phyloP scores from a whole-genome alignment of 2,329 filamentous ascomycete genomes.

The Aspergillus aculeatus region DNA sequence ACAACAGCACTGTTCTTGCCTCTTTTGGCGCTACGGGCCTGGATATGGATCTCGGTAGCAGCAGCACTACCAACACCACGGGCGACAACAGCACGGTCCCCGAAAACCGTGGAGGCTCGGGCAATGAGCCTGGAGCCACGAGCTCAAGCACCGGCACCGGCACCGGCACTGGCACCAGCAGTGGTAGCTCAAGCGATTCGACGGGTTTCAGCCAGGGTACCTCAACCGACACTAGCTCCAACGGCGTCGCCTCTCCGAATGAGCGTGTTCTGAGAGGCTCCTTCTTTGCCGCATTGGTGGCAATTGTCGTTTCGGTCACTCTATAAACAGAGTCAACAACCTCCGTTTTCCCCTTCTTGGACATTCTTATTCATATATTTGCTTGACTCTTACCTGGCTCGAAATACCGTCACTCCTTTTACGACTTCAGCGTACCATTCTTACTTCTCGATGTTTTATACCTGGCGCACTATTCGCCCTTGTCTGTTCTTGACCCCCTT shows the following conservation, averaged over 20 bases:
- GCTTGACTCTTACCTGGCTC: slow-evolving; percentile 11
- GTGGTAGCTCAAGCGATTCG: slow-evolving; percentile 22
- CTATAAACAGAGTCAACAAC: slow-evolving; percentile 34
- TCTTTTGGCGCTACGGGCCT: slow-evolving; percentile 79
- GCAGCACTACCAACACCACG: slow-evolving; percentile 11
- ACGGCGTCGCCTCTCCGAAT: slow-evolving; percentile 34
- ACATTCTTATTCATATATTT: slow-evolving; percentile 22
- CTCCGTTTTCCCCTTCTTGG: slow-evolving; percentile 16
- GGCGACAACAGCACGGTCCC: slow-evolving; percentile 31
- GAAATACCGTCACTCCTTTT: slow-evolving; percentile 11
- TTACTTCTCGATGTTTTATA: slow-evolving; percentile 20
- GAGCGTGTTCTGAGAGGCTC: slow-evolving; percentile 46
- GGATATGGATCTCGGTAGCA: slow-evolving; percentile 55
- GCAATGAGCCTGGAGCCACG: slow-evolving; percentile 25
- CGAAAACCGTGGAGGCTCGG: slow-evolving; percentile 33
- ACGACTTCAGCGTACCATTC: slow-evolving; percentile 15
- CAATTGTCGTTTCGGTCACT: slow-evolving; percentile 46
- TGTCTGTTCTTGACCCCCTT: slow-evolving; percentile 4
- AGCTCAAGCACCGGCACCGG: slow-evolving; percentile 12
- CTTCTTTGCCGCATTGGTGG: slow-evolving; percentile 49
- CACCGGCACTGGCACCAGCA: slow-evolving; percentile 17
- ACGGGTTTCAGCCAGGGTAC: slow-evolving; percentile 35
- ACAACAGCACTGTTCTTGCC: slow-evolving; percentile 72
- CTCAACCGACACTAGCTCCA: slow-evolving; percentile 15
- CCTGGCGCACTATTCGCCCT: slow-evolving; percentile 10